Percentiles rank a stretch among this genome's conserved stretches.
These are phyloP conservation scores for Phytophthora uliginosa DNA, from an alignment of 352 stramenopile genomes.

Conservation along the genomic window DNA sequence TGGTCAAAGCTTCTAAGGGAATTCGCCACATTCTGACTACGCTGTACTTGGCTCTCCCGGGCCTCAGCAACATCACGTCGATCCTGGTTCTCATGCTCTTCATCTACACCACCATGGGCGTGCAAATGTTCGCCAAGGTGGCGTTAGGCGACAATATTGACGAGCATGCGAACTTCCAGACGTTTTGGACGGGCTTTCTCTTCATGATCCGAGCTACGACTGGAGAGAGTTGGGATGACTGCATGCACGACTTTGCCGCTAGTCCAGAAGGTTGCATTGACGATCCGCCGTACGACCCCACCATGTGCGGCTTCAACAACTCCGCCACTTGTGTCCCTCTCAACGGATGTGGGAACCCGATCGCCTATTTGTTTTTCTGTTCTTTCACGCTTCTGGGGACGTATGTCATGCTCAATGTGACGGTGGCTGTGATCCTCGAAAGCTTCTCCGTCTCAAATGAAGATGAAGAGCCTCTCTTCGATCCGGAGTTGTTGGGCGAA, in stretches of 20 bases:
- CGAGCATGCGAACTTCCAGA: conserved; percentile 93
- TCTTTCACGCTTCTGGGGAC: conserved; percentile 93
- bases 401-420: conserved; percentile 96
- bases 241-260: conserved; percentile 88
- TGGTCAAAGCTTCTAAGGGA: conserved; percentile 87
- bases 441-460: conserved; percentile 87
- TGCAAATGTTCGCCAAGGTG: conserved; percentile 94
- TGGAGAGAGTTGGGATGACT: conserved; percentile 94
- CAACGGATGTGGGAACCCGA: conserved; percentile 81
- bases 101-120: conserved; percentile 93
- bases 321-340: conserved; percentile 68
- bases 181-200: conserved; percentile 90
- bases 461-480: conserved; percentile 90
- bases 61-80: conserved; percentile 90
- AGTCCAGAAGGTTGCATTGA: conserved; percentile 61
- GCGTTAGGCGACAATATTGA: conserved; percentile 79
- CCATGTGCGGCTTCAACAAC: conserved; percentile 80
- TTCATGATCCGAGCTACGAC: conserved; percentile 93
- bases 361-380: conserved; percentile 81
- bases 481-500: conserved; percentile 85
- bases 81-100: conserved; percentile 94
- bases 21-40: conserved; percentile 92
- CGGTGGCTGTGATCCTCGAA: conserved; percentile 96
- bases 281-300: conserved; percentile 61
- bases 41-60: conserved; percentile 90